Evolutionary conservation across 2,329 filamentous ascomycete genomes (phyloP).

Genomic region (Rhynchosporium agropyri): DNA sequence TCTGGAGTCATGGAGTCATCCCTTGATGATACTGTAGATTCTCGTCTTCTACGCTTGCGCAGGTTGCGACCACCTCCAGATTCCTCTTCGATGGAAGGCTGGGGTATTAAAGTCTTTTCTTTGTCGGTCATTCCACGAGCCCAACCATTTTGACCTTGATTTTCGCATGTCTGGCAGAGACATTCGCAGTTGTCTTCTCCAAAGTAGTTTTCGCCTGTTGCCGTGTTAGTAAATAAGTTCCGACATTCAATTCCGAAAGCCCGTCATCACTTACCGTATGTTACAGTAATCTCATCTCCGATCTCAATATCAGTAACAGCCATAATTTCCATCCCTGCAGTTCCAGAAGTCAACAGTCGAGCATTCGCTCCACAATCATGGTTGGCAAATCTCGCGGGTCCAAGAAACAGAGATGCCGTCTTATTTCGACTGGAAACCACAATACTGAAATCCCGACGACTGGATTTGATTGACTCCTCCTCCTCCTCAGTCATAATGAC

Average conservation of each 20-base stretch:
- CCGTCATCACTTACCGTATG: conserved; percentile 58
- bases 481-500: conserved; percentile 92
- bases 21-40: conserved; percentile 54
- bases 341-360: conserved; percentile 78
- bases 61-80: conserved; percentile 45
- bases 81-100: conserved; percentile 40
- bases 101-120: conserved; percentile 31
- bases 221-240: neutral
- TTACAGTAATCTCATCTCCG: conserved; percentile 95
- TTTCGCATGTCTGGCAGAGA: conserved; percentile 85
- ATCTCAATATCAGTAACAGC: conserved; percentile 78
- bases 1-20: conserved; percentile 60
- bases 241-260: neutral
- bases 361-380: conserved; percentile 96
- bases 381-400: conserved; percentile 93
- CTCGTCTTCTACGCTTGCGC: conserved; percentile 53
- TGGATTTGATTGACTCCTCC: conserved; percentile 76
- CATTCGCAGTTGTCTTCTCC: conserved; percentile 95
- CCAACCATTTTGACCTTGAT: conserved; percentile 79
- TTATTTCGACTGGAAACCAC: conserved; percentile 93
- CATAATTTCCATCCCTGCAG: conserved; percentile 87
- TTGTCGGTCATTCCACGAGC: conserved; percentile 53
- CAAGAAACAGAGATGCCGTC: conserved; percentile 87
- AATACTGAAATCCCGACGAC: conserved; percentile 94
- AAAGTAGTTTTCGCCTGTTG: conserved; percentile 80